A percentile compares a stretch with the other conserved stretches of the same genome.
Conservation (phyloP, 345 rosid genomes). For the Populus euphratica region DNA sequence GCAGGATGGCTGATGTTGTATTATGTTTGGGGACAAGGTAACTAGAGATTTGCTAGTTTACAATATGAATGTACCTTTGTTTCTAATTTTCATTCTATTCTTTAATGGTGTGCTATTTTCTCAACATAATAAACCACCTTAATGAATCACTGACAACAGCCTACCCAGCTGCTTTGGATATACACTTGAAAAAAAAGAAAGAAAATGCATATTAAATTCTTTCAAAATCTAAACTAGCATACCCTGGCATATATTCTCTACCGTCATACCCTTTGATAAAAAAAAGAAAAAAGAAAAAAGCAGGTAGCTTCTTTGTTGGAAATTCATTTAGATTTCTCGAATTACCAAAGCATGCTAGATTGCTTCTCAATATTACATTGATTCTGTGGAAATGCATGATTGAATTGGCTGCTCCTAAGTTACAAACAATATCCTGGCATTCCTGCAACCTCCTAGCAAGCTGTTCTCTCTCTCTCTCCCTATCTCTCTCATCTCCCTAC, state of each 20-base stretch:
- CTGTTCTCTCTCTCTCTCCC: neutral
- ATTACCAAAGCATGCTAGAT: neutral
- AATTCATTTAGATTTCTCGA: neutral
- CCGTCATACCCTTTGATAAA: too few species aligned
- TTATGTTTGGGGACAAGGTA: slow-evolving; percentile 95
- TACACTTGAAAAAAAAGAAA: neutral
- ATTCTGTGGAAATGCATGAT: neutral
- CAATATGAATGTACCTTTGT: neutral
- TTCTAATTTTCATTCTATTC: neutral
- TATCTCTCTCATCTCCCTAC: neutral
- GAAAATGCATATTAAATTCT: neutral
- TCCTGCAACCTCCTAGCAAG: neutral
- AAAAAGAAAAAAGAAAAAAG: neutral
- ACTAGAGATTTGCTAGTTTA: neutral
- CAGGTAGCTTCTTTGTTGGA: neutral
- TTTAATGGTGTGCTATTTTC: neutral
- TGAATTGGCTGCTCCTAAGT: neutral
- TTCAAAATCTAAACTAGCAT: neutral
- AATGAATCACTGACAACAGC: neutral
- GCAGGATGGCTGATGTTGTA: slow-evolving; percentile 85
- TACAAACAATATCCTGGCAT: neutral
- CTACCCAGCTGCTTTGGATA: neutral
- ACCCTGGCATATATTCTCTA: neutral
- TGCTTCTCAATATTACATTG: neutral
- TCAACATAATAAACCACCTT: neutral